phyloP scores from a whole-genome alignment of 306 rosid genomes.

The Cicer chorassanicum region DNA sequence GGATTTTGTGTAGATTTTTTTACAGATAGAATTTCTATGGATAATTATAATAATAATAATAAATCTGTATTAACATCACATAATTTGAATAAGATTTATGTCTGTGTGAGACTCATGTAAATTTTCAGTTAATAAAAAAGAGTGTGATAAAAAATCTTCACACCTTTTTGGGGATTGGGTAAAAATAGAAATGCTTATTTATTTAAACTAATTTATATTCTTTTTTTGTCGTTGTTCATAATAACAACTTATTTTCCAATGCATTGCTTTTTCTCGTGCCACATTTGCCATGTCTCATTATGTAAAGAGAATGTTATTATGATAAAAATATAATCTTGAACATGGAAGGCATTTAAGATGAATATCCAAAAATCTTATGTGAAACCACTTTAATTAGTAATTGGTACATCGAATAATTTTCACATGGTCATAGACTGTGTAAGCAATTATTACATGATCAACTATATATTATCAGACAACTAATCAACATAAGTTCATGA shows the following conservation, averaged over 20 bases:
- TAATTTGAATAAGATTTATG: background rate
- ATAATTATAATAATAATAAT: too few species aligned
- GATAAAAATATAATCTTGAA: background rate
- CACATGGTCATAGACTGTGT: background rate
- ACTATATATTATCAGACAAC: background rate
- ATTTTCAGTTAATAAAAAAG: too few species aligned
- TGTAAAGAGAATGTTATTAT: background rate
- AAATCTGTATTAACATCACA: too few species aligned
- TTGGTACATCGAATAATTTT: background rate
- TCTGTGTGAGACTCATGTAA: background rate
- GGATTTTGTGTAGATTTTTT: too few species aligned
- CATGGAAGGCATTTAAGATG: background rate
- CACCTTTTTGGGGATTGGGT: background rate
- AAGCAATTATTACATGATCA: background rate
- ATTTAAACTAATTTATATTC: too few species aligned
- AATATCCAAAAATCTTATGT: background rate
- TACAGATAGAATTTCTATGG: too few species aligned
- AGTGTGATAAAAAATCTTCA: too few species aligned
- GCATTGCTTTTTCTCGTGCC: background rate
- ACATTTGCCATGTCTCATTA: background rate
- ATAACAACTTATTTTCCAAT: background rate
- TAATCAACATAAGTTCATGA: background rate
- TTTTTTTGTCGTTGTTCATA: background rate
- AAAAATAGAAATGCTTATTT: background rate
- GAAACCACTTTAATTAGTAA: conserved; percentile 12